phyloP scores from a whole-genome alignment of 495 filamentous ascomycete genomes.

The Aspergillus avenaceus region DNA sequence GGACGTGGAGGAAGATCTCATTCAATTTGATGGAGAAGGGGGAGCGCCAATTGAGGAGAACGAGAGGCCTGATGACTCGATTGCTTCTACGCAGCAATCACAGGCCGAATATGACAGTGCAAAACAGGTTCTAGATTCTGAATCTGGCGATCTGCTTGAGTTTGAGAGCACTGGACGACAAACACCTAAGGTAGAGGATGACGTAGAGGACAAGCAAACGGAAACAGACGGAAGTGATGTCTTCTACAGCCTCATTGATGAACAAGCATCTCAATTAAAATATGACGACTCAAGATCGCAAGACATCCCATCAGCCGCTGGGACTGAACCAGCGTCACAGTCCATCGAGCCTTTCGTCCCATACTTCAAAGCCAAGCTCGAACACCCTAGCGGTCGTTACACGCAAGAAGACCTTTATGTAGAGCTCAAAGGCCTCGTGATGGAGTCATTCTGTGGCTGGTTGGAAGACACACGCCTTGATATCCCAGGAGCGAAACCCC shows the following conservation, averaged over 20 bases:
- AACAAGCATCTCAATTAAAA: background rate
- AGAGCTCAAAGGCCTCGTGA: slow-evolving; percentile 27
- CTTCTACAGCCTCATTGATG: background rate
- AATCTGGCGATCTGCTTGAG: background rate
- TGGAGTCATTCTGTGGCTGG: slow-evolving; percentile 27
- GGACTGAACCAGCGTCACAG: background rate
- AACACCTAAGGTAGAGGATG: background rate
- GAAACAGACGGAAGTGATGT: background rate
- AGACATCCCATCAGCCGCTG: background rate
- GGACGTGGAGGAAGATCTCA: background rate
- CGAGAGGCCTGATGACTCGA: background rate
- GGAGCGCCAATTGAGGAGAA: background rate
- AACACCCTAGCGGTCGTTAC: slow-evolving; percentile 17
- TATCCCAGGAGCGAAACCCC: slow-evolving; percentile 4
- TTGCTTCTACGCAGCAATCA: background rate
- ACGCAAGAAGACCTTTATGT: slow-evolving; percentile 18
- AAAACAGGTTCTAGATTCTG: background rate
- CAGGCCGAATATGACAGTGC: background rate
- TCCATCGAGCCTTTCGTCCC: slow-evolving; percentile 18
- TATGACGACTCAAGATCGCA: background rate
- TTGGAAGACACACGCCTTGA: slow-evolving; percentile 16
- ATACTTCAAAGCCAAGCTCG: slow-evolving; percentile 24
- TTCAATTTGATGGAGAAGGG: background rate
- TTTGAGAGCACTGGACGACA: background rate
- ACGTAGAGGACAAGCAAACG: background rate